Conservation (phyloP, 1,284 basidiomycete genomes). For the Laetiporus sulphureus region DNA sequence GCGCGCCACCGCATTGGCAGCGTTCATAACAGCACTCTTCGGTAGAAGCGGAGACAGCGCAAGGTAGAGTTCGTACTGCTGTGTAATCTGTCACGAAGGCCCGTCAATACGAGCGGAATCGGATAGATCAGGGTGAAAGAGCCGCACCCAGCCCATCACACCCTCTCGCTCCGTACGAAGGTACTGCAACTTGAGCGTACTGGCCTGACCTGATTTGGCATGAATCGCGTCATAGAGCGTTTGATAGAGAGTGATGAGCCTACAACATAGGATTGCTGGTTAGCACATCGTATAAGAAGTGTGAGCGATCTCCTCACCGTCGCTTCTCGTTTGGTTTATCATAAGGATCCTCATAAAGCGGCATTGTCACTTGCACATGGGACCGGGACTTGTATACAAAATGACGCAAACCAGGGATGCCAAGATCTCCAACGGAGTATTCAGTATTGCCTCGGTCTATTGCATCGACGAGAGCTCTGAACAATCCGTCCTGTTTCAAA, state of each 20-base stretch:
- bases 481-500: conserved; percentile 51
- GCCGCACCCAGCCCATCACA: conserved; percentile 86
- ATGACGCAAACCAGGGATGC: conserved; percentile 85
- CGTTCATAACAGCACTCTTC: conserved; percentile 79
- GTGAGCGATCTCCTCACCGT: conserved; percentile 34
- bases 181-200: conserved; percentile 77
- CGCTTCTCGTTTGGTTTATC: conserved; percentile 49
- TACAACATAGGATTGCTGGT: conserved; percentile 22
- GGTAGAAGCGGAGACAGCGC: conserved; percentile 77
- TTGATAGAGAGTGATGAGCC: conserved; percentile 81
- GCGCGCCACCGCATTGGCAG: conserved; percentile 81
- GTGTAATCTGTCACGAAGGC: conserved; percentile 63
- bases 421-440: conserved; percentile 66
- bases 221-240: conserved; percentile 80
- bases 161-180: conserved; percentile 81
- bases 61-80: conserved; percentile 89
- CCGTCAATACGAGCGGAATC: conserved; percentile 2
- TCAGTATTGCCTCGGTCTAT: conserved; percentile 45
- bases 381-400: conserved; percentile 91
- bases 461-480: conserved; percentile 42
- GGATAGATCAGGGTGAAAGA: conserved; percentile 5
- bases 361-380: conserved; percentile 84
- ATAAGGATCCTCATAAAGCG: conserved; percentile 81
- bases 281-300: neutral
- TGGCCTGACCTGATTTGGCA: conserved; percentile 73